Conservation (phyloP, 2,329 filamentous ascomycete species). For the Ascochyta lentis region DNA sequence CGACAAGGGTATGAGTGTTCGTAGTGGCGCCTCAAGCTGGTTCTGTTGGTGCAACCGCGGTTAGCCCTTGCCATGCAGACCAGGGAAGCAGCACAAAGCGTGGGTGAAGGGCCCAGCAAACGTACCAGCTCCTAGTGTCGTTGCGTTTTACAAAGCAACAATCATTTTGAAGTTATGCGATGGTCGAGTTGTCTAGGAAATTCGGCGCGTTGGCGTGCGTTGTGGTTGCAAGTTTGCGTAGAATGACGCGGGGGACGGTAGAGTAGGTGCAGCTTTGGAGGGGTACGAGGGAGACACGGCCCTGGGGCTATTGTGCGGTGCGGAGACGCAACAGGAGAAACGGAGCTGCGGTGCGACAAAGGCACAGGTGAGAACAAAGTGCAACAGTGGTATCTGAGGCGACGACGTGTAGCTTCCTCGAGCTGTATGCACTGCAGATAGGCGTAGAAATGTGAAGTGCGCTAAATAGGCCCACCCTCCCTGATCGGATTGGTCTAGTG, state of each 20-base stretch:
- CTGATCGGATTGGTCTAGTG: constrained; percentile 8
- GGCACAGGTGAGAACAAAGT: constrained; percentile 19
- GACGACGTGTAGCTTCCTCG: constrained; percentile 12
- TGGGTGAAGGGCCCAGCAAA: constrained; percentile 32
- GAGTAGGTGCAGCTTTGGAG: constrained; percentile 21
- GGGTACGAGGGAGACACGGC: constrained; percentile 12
- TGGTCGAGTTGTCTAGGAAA: constrained; percentile 26
- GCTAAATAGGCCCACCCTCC: constrained; percentile 13
- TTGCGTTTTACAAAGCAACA: constrained; percentile 41
- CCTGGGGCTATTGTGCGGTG: constrained; percentile 26
- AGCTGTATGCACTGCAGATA: constrained; percentile 13
- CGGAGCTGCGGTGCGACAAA: constrained; percentile 37
- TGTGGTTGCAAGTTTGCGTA: constrained; percentile 39
- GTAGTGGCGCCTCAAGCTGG: constrained; percentile 37
- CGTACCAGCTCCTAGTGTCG: constrained; percentile 42
- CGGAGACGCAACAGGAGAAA: constrained; percentile 27
- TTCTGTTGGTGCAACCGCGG: constrained; percentile 39
- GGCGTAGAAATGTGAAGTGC: constrained; percentile 26
- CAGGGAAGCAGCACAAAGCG: constrained; percentile 29
- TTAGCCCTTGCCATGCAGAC: constrained; percentile 38
- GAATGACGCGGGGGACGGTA: constrained; percentile 39
- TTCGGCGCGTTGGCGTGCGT: constrained; percentile 29
- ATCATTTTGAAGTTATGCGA: constrained; percentile 37
- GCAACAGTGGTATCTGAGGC: constrained; percentile 17
- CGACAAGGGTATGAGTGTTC: constrained; percentile 14